These are phyloP conservation scores for Amanita rimosa DNA, from an alignment of 768 basidiomycete species.

Conservation along the genomic window DNA sequence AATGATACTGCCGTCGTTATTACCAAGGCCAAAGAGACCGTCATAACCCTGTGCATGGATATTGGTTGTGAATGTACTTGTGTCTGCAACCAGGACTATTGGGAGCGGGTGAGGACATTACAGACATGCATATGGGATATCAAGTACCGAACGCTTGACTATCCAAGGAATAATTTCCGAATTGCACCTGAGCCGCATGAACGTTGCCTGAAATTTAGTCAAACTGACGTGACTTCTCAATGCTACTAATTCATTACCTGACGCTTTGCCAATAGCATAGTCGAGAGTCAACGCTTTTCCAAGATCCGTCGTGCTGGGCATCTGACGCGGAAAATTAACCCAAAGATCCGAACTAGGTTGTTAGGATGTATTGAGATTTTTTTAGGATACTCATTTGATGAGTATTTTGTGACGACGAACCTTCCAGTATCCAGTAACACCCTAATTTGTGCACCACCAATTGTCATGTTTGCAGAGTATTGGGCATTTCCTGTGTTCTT, in stretches of 20 bases:
- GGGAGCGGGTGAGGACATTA: not conserved
- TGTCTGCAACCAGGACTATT: constrained; percentile 54
- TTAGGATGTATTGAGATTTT: no score
- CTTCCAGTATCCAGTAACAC: constrained; percentile 75
- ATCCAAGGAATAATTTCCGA: constrained; percentile 46
- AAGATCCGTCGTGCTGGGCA: constrained; percentile 40
- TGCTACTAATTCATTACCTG: constrained; percentile 27
- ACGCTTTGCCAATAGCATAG: constrained; percentile 61
- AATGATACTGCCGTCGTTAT: constrained; percentile 59
- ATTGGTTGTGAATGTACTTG: constrained; percentile 50
- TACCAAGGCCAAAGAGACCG: constrained; percentile 72
- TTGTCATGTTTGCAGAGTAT: constrained; percentile 61
- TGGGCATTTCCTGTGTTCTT: constrained; percentile 61
- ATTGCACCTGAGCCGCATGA: constrained; percentile 35
- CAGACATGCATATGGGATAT: not conserved
- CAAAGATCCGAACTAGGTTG: constrained; percentile 59
- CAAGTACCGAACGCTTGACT: constrained; percentile 59
- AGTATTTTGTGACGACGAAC: constrained; percentile 18
- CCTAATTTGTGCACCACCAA: constrained; percentile 44
- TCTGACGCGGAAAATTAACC: constrained; percentile 40
- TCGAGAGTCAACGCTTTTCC: constrained; percentile 44
- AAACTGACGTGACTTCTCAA: not conserved
- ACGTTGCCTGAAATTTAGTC: constrained; percentile 35
- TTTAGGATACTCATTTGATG: not conserved
- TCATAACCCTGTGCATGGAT: constrained; percentile 52